Conservation (phyloP, 2,329 filamentous ascomycete species). For the Lanzia echinophila region DNA sequence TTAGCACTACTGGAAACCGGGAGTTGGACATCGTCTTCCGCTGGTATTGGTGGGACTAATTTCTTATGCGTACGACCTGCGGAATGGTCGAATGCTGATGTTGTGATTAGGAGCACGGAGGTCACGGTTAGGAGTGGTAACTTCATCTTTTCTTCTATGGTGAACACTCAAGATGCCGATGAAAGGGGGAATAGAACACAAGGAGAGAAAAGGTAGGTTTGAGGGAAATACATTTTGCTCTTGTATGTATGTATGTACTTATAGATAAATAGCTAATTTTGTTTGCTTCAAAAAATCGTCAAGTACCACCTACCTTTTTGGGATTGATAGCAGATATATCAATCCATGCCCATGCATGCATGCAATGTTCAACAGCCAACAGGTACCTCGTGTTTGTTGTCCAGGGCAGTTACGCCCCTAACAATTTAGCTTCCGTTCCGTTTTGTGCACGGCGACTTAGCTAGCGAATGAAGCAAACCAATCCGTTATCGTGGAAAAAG, state of each 20-base stretch:
- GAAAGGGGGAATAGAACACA: too few species aligned
- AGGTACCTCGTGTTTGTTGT: too few species aligned
- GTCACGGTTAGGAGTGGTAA: constrained; percentile 10
- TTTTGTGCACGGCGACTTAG: too few species aligned
- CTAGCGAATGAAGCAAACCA: too few species aligned
- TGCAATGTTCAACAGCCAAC: not conserved
- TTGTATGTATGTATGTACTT: not conserved
- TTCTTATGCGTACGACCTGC: constrained; percentile 18
- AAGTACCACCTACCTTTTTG: constrained; percentile 8
- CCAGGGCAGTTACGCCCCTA: too few species aligned
- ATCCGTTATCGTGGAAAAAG: too few species aligned
- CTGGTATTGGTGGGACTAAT: constrained; percentile 21
- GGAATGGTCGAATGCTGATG: constrained; percentile 12
- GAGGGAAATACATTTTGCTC: not conserved
- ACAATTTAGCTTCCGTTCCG: too few species aligned
- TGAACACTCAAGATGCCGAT: not conserved
- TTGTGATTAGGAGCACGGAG: not conserved
- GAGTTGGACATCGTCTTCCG: constrained; percentile 17
- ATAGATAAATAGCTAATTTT: not conserved
- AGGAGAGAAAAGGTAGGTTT: not conserved
- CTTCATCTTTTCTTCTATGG: too few species aligned
- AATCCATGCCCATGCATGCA: constrained; percentile 2
- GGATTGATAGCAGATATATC: too few species aligned
- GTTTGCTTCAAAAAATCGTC: not conserved
- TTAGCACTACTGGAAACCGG: constrained; percentile 2